Percentiles rank a stretch among this genome's conserved stretches.
These are phyloP conservation scores for Colletotrichum chrysophilum DNA, from an alignment of 2,329 filamentous ascomycete genomes.

Conservation along the genomic window DNA sequence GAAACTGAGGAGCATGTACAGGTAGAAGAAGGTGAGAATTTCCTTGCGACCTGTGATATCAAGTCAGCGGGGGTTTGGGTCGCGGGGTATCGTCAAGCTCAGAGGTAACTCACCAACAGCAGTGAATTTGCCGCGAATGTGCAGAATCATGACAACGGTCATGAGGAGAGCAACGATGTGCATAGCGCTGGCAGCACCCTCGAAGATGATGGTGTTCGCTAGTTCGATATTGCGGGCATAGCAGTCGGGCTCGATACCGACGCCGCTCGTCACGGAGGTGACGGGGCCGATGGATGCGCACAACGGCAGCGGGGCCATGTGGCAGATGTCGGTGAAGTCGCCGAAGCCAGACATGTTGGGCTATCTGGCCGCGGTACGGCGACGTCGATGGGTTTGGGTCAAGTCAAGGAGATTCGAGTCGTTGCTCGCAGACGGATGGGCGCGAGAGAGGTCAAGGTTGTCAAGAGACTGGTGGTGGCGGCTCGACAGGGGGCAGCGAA, in stretches of 20 bases:
- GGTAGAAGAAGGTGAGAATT: conserved; percentile 92
- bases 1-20: conserved; percentile 90
- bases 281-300: conserved; percentile 85
- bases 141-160: conserved; percentile 97
- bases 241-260: conserved; percentile 87
- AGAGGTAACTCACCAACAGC: conserved; percentile 76
- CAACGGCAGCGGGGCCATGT: conserved; percentile 82
- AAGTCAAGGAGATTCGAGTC: background rate
- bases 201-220: conserved; percentile 98
- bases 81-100: background rate
- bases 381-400: background rate
- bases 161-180: conserved; percentile 91
- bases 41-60: conserved; percentile 61
- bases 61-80: background rate
- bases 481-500: background rate
- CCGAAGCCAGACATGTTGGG: conserved; percentile 80
- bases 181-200: conserved; percentile 88
- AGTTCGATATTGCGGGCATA: conserved; percentile 95
- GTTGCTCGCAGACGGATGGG: background rate
- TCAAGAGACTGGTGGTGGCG: background rate
- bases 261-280: conserved; percentile 68
- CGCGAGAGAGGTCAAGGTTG: background rate
- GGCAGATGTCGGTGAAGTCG: conserved; percentile 87
- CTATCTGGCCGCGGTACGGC: conserved; percentile 5
- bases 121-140: conserved; percentile 97